Evolutionary conservation across 2,329 filamentous ascomycete genomes (phyloP), one percentile per base, ranked within the genome.

Genomic region (Cephalotrichum gorgonifer): DNA sequence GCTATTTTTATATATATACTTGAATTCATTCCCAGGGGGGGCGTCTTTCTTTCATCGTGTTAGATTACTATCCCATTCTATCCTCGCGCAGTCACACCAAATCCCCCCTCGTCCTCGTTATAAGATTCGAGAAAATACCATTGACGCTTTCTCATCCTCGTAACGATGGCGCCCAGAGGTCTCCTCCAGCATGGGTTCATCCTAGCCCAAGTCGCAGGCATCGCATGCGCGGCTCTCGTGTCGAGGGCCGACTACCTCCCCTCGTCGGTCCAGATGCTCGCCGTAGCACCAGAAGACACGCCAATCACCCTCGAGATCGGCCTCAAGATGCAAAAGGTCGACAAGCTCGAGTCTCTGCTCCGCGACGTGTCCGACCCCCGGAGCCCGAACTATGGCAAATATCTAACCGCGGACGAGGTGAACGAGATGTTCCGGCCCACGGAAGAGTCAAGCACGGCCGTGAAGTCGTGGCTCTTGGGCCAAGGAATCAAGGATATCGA

Each of bases 321-420:
- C 5, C 43, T 49, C 3, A 20, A n/a, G 12, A 57, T 62, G 15
- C 74, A 83, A 1, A 60, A 60, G 49, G 56, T 60, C 20, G 51
- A 57, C 20, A 51, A 52, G 33, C 56, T 61, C 15, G 55, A 60
- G 38, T 43, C 53, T n/a, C 54, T 51, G 48, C 58, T 61, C 23
- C 48, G 50, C 12, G 52, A 54, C 8, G 54, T 61, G 6, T 57
- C 59, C 15, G 54, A 58, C 28, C 59, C 59, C 5, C 48, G 48
- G 41, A 60, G 58, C 49, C 47, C 54, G 23, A 54, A 56, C 44
- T 61, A 61, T 48, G 59, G 58, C 23, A 54, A 55, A 26, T 60
- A 59, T 48, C 51, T 61, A 20, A 54, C 52, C 27, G 50, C 48
- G 30, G 49, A 54, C 9, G 55, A 59, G 39, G 52, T 60, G 25